Evolutionary conservation across 2,329 filamentous ascomycete species (phyloP), one percentile per base, ranked within the genome.

Genomic region (Elsinoe fawcettii): DNA sequence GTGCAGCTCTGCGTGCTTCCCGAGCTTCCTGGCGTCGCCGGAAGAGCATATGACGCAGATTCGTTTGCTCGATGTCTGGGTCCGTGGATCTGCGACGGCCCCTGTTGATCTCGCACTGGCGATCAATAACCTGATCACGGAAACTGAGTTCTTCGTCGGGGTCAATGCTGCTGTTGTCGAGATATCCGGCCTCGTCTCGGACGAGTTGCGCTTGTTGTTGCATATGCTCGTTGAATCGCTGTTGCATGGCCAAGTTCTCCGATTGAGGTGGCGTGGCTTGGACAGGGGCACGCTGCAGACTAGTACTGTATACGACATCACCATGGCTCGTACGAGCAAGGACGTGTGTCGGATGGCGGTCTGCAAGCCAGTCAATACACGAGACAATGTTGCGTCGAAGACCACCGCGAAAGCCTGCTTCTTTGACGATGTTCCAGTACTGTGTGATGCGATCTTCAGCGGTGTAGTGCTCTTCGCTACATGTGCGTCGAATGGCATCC

Each of bases 361-460:
- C 46, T 8, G 46, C 32, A 34, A 51, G 46, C 46, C 46, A 51
- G n/a, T 51, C 46, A 20, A 51, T 51, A 22, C 46, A 32, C 16
- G 46, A 16, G 12, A 51, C 16, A 12, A 51, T 51, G 46, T 51
- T 51, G 4, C 46, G 46, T 8, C 36, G 36, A 23, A 37, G 51
- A 5, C 51, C 51, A 18, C 34, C 51, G 2, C 51, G 51, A 11
- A 41, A 37, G 2, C 51, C 51, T n/a, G 30, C 32, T 32, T 54
- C 51, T 22, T 55, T 46, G 39, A 56, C 55, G 12, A 56, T 32
- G 11, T 56, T 56, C 41, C 27, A 56, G 18, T 47, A 56, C 53
- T 41, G 39, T 1, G 51, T 41, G 30, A 57, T 51, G 11, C 47
- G 55, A 18, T 58, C 53, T 12, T 37, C 47, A 32, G 51, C 46